Percentiles rank a stretch among this genome's conserved stretches.
Evolutionary conservation across 2,329 filamentous ascomycete species (phyloP).

Genomic region (Monosporascus sp.): DNA sequence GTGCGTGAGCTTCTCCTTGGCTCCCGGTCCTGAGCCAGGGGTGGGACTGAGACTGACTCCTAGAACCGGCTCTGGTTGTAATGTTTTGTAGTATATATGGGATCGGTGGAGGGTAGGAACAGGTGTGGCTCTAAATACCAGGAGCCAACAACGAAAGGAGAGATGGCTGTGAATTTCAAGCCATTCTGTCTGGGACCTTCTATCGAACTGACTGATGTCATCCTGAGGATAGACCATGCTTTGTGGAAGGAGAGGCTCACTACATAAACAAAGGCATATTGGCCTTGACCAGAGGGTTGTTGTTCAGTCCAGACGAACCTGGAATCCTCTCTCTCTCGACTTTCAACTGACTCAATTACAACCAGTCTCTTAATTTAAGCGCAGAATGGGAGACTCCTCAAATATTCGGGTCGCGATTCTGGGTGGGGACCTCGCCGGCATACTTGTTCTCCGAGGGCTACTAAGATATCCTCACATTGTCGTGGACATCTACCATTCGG

Average conservation of each 20-base stretch:
- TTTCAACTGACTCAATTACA: not conserved
- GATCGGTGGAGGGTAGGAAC: too few species aligned
- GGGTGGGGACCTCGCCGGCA: conserved; percentile 21
- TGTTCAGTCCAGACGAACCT: too few species aligned
- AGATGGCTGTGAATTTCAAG: not conserved
- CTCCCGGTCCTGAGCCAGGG: not conserved
- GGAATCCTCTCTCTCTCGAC: not conserved
- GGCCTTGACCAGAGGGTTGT: too few species aligned
- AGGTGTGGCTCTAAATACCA: not conserved
- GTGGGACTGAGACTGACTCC: too few species aligned
- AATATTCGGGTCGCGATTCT: conserved; percentile 25
- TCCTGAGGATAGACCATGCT: too few species aligned
- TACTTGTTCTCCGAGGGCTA: conserved; percentile 20
- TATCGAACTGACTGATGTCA: too few species aligned
- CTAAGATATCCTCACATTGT: conserved; percentile 22
- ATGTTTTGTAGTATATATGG: too few species aligned
- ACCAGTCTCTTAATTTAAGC: conserved; percentile 1
- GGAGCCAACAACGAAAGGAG: not conserved
- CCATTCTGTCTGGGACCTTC: not conserved
- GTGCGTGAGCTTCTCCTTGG: too few species aligned
- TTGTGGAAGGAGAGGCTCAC: too few species aligned
- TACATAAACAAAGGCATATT: too few species aligned
- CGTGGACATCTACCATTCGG: conserved; percentile 24
- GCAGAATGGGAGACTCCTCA: conserved; percentile 14
- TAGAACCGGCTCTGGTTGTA: too few species aligned